phyloP scores from a whole-genome alignment of 805 yeast species.

The Pichia cabralensis region DNA sequence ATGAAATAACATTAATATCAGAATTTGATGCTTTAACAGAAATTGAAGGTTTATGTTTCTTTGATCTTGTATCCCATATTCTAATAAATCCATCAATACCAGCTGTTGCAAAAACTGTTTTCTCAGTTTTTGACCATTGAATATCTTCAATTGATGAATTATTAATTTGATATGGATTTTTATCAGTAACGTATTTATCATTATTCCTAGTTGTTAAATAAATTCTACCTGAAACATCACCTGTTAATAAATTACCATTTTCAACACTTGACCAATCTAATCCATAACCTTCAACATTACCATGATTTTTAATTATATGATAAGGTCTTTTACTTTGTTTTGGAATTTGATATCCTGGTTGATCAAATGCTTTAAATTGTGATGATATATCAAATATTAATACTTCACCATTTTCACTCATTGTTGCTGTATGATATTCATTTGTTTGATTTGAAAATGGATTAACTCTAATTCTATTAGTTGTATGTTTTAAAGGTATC shows the following conservation, averaged over 20 bases:
- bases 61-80: conserved; percentile 95
- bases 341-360: conserved; percentile 78
- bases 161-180: conserved; percentile 61
- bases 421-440: conserved; percentile 78
- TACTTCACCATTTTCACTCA: conserved; percentile 87
- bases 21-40: conserved; percentile 69
- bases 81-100: conserved; percentile 88
- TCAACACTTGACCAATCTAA: conserved; percentile 91
- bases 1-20: conserved; percentile 91
- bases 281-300: conserved; percentile 96
- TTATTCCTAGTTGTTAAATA: conserved; percentile 69
- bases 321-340: conserved; percentile 69
- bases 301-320: conserved; percentile 77
- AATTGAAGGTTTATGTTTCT: conserved; percentile 84
- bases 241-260: conserved; percentile 76
- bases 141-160: conserved; percentile 86
- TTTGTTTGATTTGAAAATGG: conserved; percentile 68
- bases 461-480: conserved; percentile 79
- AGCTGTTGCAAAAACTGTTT: conserved; percentile 90
- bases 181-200: conserved; percentile 77
- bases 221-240: conserved; percentile 81
- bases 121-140: conserved; percentile 91
- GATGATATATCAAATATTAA: conserved; percentile 71
- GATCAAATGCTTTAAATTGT: conserved; percentile 74
- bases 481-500: conserved; percentile 70